A percentile compares a stretch with the other conserved stretches of the same genome.
phyloP scores from a whole-genome alignment of 805 yeast genomes.

The Millerago galiae region DNA sequence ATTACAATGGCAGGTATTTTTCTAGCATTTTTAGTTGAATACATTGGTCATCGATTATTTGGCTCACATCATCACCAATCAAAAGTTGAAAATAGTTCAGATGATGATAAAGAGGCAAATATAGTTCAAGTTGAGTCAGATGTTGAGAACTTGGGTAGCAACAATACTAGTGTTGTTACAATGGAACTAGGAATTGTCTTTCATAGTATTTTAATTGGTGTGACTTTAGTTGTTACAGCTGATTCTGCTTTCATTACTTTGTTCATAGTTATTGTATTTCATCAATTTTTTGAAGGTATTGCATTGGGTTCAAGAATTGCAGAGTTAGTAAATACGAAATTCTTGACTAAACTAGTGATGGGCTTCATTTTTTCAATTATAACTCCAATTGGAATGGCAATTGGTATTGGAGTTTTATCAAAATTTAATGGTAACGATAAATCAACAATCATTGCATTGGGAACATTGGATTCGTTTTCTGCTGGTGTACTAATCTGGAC shows the following conservation, averaged over 20 bases:
- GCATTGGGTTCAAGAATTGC: conserved; percentile 78
- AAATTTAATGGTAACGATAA: conserved; percentile 52
- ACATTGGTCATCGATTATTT: conserved; percentile 9
- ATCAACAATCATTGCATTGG: conserved; percentile 55
- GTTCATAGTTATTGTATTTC: conserved; percentile 58
- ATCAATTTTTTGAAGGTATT: conserved; percentile 78
- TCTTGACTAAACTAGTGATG: conserved; percentile 44
- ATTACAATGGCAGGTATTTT: conserved; percentile 18
- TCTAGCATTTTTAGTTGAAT: conserved; percentile 14
- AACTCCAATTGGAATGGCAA: conserved; percentile 70
- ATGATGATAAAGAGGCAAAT: conserved; percentile 1
- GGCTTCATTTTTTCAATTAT: conserved; percentile 46
- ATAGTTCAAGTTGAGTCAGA: conserved; percentile 1
- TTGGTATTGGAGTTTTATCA: conserved; percentile 66
- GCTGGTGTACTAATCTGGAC: conserved; percentile 73
- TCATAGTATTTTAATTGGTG: conserved; percentile 76
- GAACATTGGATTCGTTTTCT: conserved; percentile 65
- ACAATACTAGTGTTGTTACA: conserved; percentile 33
- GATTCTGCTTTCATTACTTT: conserved; percentile 57
- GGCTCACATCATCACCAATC: conserved; percentile 1
- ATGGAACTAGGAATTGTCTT: conserved; percentile 73
- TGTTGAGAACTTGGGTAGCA: neutral
- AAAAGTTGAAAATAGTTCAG: neutral
- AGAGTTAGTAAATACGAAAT: conserved; percentile 27
- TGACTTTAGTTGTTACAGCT: conserved; percentile 69